Evolutionary conservation across 2,329 filamentous ascomycete species (phyloP).

Genomic region (Coniosporium uncinatum): DNA sequence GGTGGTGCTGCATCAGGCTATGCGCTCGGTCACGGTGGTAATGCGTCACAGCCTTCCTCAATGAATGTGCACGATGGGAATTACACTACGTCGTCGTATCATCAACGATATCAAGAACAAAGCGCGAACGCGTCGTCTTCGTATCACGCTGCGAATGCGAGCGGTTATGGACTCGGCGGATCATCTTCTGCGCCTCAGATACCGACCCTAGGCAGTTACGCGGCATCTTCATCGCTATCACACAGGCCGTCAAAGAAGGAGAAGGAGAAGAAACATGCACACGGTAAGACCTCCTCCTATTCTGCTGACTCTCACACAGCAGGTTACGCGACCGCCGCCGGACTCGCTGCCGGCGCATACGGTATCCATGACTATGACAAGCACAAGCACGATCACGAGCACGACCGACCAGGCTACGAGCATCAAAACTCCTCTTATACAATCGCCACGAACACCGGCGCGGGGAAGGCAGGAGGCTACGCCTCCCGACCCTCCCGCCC

Average conservation of each 20-base stretch:
- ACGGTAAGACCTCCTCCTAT: constrained; percentile 33
- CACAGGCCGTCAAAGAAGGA: no score
- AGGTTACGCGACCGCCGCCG: constrained; percentile 38
- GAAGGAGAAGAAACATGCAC: constrained; percentile 8
- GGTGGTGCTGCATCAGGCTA: constrained; percentile 35
- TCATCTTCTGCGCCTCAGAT: constrained; percentile 13
- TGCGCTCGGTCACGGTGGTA: constrained; percentile 11
- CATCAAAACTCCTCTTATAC: no score
- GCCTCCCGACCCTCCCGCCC: no score
- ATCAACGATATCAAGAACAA: constrained; percentile 8
- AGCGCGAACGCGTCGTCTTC: constrained; percentile 17
- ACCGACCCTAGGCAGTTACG: constrained; percentile 24
- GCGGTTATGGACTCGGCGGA: constrained; percentile 5
- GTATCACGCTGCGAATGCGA: constrained; percentile 13
- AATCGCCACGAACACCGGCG: no score
- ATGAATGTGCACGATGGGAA: no score
- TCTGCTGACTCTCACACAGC: constrained; percentile 34
- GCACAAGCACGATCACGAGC: no score
- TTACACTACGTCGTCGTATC: no score
- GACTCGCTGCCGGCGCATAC: constrained; percentile 37
- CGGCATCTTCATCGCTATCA: no score
- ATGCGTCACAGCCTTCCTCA: constrained; percentile 3
- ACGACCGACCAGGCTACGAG: no score
- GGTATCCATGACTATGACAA: constrained; percentile 28
- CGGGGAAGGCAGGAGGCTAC: no score